Evolutionary conservation across 164 flowering plant species (phyloP).

Genomic region (Cinnamomum chago): DNA sequence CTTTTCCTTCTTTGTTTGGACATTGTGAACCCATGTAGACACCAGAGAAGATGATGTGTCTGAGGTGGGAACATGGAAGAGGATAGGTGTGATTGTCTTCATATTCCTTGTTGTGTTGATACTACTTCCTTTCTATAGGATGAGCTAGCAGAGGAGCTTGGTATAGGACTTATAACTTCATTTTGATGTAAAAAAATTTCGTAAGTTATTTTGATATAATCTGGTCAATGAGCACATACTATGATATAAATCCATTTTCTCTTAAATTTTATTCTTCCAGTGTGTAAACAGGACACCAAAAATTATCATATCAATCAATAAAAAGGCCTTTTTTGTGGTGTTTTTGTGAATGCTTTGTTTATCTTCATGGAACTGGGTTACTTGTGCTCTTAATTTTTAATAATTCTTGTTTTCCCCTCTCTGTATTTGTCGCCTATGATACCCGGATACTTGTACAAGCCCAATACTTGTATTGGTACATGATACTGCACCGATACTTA

Average conservation of each 20-base stretch:
- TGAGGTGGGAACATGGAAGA: constrained; percentile 96
- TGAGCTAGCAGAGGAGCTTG: constrained; percentile 96
- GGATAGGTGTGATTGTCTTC: constrained; percentile 37
- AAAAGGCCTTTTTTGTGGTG: background rate
- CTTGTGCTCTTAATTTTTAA: too few relatives aligned
- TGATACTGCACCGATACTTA: too few relatives aligned
- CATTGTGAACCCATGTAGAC: constrained; percentile 14
- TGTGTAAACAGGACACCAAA: background rate
- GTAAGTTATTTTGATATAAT: background rate
- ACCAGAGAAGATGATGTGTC: constrained; percentile 92
- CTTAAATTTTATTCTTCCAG: background rate
- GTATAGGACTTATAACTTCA: constrained; percentile 86
- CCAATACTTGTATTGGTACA: too few relatives aligned
- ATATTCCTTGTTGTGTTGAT: constrained; percentile 66
- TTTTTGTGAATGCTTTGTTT: background rate
- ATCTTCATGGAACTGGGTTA: too few relatives aligned
- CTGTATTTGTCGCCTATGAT: too few relatives aligned
- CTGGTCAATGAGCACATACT: background rate
- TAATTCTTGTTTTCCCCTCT: too few relatives aligned
- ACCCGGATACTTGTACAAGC: too few relatives aligned
- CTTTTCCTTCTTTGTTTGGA: background rate
- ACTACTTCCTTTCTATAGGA: constrained; percentile 84
- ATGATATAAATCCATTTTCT: too few relatives aligned
- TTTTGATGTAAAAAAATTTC: constrained; percentile 33
- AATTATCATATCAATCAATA: background rate